Base-by-base conservation (phyloP, 2,329 filamentous ascomycete genomes). In the Aspergillus proliferans region DNA sequence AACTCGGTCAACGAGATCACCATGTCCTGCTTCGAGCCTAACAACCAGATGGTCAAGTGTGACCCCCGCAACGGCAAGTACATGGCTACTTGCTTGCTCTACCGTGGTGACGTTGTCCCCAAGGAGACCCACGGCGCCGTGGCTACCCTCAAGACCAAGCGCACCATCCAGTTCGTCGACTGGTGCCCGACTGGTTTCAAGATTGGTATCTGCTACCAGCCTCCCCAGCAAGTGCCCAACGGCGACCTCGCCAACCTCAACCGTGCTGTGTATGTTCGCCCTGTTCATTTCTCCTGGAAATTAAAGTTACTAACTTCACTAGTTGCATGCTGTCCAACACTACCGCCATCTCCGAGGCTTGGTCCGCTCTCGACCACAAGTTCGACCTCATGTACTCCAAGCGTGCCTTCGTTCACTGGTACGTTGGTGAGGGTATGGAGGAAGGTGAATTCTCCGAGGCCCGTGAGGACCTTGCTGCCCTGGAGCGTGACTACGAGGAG, bases 341-440 rank as follows among this genome's bases (percentile, higher is more conserved):
- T 64, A 98, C 93, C 47, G 92, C 93, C 67, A 98, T 98, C 67
- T 88, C 92, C 68, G 92, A 97, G 79, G 93, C 93, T 57, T 98
- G 93, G 93, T 91, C 88, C 57, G 90, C 90, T 60, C 84, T 98
- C 58, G 94, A 90, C 54, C 83, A 86, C 83, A 98, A 98, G 80
- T 98, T 98, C 80, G 93, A 98, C 70, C 88, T 98, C 72, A 98
- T 98, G 93, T 96, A 97, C 85, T 94, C 89, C 74, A 98, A 98
- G 87, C 93, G 93, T 80, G 93, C 93, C 55, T 98, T 98, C 77
- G 93, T 98, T 58, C 93, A 98, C 79, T 98, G 93, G 93, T 98
- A 97, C 68, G 93, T 98, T 70, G 93, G 93, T 79, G 93, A 97
- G 82, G 93, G 93, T 84, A 98, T 98, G 93, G 93, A 98, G 82